These are phyloP conservation scores for Penicillium sp. DNA, from an alignment of 2,329 filamentous ascomycete species.

Conservation along the genomic window DNA sequence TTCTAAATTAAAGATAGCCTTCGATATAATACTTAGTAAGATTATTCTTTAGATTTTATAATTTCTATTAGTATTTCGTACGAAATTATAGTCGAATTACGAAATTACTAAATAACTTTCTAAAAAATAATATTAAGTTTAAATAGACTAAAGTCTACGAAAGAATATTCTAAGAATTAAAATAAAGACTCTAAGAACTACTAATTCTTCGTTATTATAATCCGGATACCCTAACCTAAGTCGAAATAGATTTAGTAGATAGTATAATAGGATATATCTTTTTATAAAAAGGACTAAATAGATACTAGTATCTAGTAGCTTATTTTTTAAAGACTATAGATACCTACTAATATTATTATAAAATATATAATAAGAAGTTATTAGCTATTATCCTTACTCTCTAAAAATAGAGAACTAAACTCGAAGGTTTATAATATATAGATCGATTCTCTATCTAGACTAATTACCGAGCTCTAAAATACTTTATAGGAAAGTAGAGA, in stretches of 20 bases:
- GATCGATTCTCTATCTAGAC: slow-evolving; percentile 16
- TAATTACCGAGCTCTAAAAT: not conserved
- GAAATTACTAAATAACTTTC: slow-evolving; percentile 9
- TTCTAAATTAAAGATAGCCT: slow-evolving; percentile 16
- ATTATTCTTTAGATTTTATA: slow-evolving; percentile 31
- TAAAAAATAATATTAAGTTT: not conserved
- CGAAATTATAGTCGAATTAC: slow-evolving; percentile 18
- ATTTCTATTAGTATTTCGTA: slow-evolving; percentile 34
- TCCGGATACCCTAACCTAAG: not conserved
- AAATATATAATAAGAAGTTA: slow-evolving; percentile 31
- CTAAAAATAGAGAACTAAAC: slow-evolving; percentile 20
- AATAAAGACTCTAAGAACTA: not conserved
- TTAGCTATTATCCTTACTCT: slow-evolving; percentile 26
- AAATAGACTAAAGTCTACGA: not conserved
- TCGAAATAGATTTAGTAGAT: slow-evolving; percentile 25
- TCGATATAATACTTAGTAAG: slow-evolving; percentile 18
- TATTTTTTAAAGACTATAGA: slow-evolving; percentile 25
- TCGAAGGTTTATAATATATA: slow-evolving; percentile 10
- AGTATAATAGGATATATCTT: slow-evolving; percentile 10
- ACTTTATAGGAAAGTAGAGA: slow-evolving; percentile 23
- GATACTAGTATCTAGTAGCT: slow-evolving; percentile 17
- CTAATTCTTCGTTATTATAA: not conserved
- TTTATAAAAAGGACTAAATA: slow-evolving; percentile 15
- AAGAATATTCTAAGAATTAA: not conserved
- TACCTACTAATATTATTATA: slow-evolving; percentile 15